Conservation (phyloP, 176 grass and related monocot species). For the Tuctoria greenei region DNA sequence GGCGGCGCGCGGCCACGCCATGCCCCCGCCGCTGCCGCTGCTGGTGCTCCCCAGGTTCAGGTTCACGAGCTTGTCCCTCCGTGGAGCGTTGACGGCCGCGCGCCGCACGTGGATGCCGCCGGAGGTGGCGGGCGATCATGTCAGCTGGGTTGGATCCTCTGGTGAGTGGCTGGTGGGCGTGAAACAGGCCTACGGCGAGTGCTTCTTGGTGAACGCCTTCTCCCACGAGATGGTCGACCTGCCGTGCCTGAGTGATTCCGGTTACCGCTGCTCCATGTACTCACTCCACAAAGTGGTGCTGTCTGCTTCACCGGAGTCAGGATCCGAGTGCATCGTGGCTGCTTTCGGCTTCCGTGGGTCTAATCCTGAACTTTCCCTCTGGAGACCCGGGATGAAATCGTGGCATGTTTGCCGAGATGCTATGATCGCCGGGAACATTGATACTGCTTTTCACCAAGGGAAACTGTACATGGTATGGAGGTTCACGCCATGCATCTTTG, state of each 20-base stretch:
- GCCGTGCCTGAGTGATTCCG: neutral
- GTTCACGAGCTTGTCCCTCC: neutral
- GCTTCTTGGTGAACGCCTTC: constrained; percentile 29
- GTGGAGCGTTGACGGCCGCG: neutral
- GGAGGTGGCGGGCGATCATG: neutral
- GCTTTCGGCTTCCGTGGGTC: neutral
- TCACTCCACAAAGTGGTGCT: neutral
- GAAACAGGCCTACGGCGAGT: neutral
- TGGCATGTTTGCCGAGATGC: neutral
- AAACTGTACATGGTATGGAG: constrained; percentile 10
- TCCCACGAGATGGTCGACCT: neutral
- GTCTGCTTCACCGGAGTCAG: constrained; percentile 10
- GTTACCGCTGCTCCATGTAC: neutral
- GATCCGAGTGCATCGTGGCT: neutral
- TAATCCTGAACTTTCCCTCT: neutral
- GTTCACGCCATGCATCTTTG: neutral
- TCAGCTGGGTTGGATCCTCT: neutral
- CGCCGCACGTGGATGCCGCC: neutral
- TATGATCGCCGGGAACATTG: neutral
- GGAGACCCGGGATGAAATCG: constrained; percentile 3
- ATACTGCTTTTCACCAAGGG: constrained; percentile 12
- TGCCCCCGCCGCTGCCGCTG: constrained; percentile 16
- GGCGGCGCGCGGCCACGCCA: neutral
- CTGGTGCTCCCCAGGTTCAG: neutral
- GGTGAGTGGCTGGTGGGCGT: constrained; percentile 10